These are phyloP conservation scores for Colletotrichum cuscutae DNA, from an alignment of 2,329 filamentous ascomycete species.

Conservation along the genomic window DNA sequence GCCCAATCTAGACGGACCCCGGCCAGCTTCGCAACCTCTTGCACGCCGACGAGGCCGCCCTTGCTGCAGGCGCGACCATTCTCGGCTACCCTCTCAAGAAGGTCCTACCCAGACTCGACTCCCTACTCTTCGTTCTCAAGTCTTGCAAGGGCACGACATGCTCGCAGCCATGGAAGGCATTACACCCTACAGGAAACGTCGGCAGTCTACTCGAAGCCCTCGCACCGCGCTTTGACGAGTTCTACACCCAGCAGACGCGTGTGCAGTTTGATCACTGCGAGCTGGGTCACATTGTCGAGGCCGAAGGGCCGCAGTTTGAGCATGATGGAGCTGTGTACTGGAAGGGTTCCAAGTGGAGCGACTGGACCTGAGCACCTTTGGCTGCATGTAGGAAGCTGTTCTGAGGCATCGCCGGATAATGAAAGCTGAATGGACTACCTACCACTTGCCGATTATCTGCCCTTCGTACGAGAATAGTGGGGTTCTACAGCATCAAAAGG, in stretches of 20 bases:
- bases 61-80: constrained; percentile 35
- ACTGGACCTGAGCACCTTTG: constrained; percentile 38
- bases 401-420: background rate
- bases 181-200: constrained; percentile 65
- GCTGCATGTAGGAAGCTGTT: too few species aligned
- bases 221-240: constrained; percentile 56
- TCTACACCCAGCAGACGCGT: constrained; percentile 59
- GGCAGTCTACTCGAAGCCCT: constrained; percentile 62
- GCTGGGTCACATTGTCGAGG: constrained; percentile 63
- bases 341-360: constrained; percentile 40
- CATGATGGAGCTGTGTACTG: constrained; percentile 39
- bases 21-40: constrained; percentile 52
- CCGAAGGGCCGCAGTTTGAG: constrained; percentile 62
- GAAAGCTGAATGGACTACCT: background rate
- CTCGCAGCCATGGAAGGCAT: constrained; percentile 62
- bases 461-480: background rate
- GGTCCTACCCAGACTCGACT: constrained; percentile 64
- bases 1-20: constrained; percentile 55
- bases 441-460: background rate
- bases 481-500: background rate
- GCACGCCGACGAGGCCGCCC: constrained; percentile 28
- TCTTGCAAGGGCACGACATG: constrained; percentile 65
- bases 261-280: constrained; percentile 65
- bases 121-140: constrained; percentile 69
- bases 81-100: constrained; percentile 49